These are phyloP conservation scores for Cornus suecica DNA, from an alignment of 148 eudicot genomes.

Conservation along the genomic window DNA sequence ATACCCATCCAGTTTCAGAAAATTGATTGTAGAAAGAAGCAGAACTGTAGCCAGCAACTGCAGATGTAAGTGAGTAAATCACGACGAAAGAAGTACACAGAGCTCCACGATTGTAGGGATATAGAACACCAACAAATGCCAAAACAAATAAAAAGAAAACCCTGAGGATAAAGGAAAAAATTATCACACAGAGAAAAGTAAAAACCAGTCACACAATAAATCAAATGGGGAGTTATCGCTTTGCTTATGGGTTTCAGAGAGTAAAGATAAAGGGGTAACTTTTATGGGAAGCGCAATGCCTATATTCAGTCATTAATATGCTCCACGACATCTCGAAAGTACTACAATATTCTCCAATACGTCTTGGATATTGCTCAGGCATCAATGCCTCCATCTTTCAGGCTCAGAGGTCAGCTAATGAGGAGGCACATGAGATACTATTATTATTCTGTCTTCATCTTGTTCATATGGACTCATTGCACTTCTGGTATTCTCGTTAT, in stretches of 20 bases:
- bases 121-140: constrained; percentile 48
- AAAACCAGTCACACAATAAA: neutral
- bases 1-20: constrained; percentile 73
- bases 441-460: too few relatives aligned
- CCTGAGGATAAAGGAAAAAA: constrained; percentile 37
- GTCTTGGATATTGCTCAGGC: neutral
- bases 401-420: neutral
- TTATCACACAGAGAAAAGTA: neutral
- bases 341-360: neutral
- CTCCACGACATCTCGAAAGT: too few relatives aligned
- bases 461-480: too few relatives aligned
- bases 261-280: neutral
- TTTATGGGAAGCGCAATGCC: neutral
- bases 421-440: neutral
- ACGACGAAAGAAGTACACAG: constrained; percentile 51
- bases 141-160: constrained; percentile 44
- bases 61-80: constrained; percentile 55
- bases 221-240: neutral
- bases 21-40: constrained; percentile 66
- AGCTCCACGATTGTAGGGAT: constrained; percentile 63
- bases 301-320: too few relatives aligned
- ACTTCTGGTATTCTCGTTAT: too few relatives aligned
- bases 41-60: constrained; percentile 65
- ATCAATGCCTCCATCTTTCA: neutral
- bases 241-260: neutral